Conservation (phyloP, 1,284 basidiomycete species). For the Xerocomus minutiporus region DNA sequence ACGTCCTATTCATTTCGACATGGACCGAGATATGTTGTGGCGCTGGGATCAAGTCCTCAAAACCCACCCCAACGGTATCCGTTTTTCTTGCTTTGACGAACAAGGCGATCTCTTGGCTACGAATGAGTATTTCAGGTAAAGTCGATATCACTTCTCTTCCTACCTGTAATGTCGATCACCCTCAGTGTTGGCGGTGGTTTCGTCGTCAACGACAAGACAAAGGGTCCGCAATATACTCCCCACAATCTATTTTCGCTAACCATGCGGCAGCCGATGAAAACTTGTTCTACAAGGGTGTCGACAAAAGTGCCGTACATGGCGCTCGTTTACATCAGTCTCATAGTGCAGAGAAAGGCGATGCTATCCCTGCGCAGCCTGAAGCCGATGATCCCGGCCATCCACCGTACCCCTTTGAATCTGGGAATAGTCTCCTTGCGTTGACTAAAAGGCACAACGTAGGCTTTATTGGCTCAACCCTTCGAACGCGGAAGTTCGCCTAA, state of each 20-base stretch:
- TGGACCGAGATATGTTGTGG: constrained; percentile 90
- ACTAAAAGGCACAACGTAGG: constrained; percentile 81
- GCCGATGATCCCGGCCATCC: constrained; percentile 47
- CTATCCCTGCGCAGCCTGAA: constrained; percentile 13
- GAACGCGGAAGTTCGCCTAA: constrained; percentile 5
- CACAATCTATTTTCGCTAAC: constrained; percentile 5
- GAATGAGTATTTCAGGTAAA: constrained; percentile 85
- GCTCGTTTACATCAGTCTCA: constrained; percentile 74
- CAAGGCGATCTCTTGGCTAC: constrained; percentile 86
- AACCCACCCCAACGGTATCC: constrained; percentile 87
- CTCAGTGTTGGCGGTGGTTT: constrained; percentile 83
- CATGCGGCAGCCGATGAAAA: constrained; percentile 75
- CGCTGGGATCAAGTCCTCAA: constrained; percentile 78
- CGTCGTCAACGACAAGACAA: constrained; percentile 86
- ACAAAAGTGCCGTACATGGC: constrained; percentile 73
- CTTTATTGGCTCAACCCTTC: constrained; percentile 7
- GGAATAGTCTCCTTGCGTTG: constrained; percentile 70
- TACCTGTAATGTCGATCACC: background rate
- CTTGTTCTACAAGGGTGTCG: constrained; percentile 93
- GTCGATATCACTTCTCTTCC: background rate
- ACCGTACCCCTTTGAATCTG: constrained; percentile 82
- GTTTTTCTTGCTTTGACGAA: constrained; percentile 81
- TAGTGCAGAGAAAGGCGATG: constrained; percentile 33
- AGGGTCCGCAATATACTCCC: constrained; percentile 40
- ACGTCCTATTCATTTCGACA: constrained; percentile 76